Evolutionary conservation across 371 early-diverging fungal species (phyloP).

Genomic region (Mucor lusitanicus): DNA sequence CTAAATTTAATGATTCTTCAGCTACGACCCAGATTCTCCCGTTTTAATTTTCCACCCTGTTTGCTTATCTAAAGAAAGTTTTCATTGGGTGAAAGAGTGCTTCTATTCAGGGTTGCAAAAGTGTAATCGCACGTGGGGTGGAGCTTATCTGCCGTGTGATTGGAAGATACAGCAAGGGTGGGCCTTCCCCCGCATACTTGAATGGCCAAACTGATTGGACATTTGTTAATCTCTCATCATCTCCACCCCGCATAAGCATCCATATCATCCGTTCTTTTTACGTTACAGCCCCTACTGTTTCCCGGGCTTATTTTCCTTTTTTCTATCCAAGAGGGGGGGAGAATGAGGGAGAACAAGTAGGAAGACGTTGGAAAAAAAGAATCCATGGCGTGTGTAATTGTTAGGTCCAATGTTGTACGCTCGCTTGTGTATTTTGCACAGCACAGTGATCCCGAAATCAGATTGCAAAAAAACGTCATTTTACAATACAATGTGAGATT

Average conservation of each 20-base stretch:
- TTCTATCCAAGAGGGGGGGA: background rate
- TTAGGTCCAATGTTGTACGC: background rate
- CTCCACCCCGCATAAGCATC: background rate
- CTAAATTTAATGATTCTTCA: conserved; percentile 9
- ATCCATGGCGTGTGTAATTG: background rate
- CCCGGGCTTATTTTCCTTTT: background rate
- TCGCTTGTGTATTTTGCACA: background rate
- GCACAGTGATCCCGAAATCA: background rate
- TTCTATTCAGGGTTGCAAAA: background rate
- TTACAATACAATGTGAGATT: no score
- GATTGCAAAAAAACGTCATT: background rate
- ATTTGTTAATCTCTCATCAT: background rate
- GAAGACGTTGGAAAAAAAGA: background rate
- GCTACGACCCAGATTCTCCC: conserved; percentile 15
- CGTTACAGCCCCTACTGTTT: background rate
- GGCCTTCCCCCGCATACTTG: background rate
- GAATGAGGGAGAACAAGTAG: no score
- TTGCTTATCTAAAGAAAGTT: conserved; percentile 6
- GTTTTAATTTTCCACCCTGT: conserved; percentile 16
- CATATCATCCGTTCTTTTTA: background rate
- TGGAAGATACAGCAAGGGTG: background rate
- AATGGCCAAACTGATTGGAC: background rate
- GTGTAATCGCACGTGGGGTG: conserved; percentile 1
- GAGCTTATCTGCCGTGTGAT: background rate
- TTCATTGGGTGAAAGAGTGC: conserved; percentile 1